These are phyloP conservation scores for Zelopaecilomyces penicillatus DNA, from an alignment of 2,329 filamentous ascomycete species.

Conservation along the genomic window DNA sequence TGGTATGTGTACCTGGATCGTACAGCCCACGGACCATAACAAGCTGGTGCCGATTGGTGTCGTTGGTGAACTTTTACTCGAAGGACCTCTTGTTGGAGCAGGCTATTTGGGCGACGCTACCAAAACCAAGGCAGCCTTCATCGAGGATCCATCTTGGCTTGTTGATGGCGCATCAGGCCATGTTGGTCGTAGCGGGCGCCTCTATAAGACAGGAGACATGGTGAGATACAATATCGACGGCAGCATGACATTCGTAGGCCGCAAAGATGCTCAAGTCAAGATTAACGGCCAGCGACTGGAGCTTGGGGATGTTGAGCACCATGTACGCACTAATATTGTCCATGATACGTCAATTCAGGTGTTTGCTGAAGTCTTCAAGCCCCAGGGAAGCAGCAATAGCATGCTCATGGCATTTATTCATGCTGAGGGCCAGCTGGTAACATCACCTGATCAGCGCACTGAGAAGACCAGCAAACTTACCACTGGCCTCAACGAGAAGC, in stretches of 20 bases:
- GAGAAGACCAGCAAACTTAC: no score
- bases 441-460: no score
- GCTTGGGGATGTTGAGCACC: slow-evolving; percentile 25
- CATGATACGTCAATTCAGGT: no score
- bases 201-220: slow-evolving; percentile 44
- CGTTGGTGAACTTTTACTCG: slow-evolving; percentile 29
- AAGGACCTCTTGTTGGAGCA: slow-evolving; percentile 36
- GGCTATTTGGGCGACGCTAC: slow-evolving; percentile 39
- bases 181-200: background rate
- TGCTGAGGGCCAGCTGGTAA: no score
- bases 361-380: no score
- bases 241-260: slow-evolving; percentile 35
- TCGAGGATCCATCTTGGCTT: slow-evolving; percentile 30
- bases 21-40: slow-evolving; percentile 8
- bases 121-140: slow-evolving; percentile 35
- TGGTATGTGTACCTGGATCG: background rate
- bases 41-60: slow-evolving; percentile 21
- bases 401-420: no score
- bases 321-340: slow-evolving; percentile 1
- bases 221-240: slow-evolving; percentile 34
- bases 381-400: no score
- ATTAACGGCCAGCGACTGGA: slow-evolving; percentile 51
- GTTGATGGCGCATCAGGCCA: background rate
- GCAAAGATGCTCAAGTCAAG: slow-evolving; percentile 53
- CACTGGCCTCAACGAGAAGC: no score